Base-by-base conservation (phyloP, 768 basidiomycete species). In the Suillus sp. region DNA sequence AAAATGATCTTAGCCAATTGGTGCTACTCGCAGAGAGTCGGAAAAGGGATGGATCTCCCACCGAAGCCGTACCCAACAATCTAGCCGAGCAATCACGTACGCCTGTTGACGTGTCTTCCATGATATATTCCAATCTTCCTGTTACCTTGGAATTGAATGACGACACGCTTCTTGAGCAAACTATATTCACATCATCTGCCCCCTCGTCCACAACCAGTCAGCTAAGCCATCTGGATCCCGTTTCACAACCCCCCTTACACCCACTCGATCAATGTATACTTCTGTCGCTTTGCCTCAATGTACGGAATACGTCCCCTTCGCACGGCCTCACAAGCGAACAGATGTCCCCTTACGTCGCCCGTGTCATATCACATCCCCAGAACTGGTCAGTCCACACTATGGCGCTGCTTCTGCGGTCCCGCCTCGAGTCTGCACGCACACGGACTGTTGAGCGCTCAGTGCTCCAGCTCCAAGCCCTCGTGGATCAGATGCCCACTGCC, bases 331-430 rank as follows among this genome's bases (percentile, higher is more conserved):
- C 96, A 34, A 82, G 84, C 58, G 93, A 93, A 69, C 95, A 99
- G 72, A 96, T 99, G 91, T 74, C 87, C 2, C 92, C 97, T 14
- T 99, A 96, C 81, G 86, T 99, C 62, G 76, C 88, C 14, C 91
- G 96, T 42, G 93, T 98, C 42, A 85, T 99, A 67, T 81, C 88
- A 1, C 93, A 98, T 72, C 94, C 95, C 2, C 80, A 82, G 61
- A 99, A 98, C 75, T 99, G 97, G 97, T 91, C 94, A 6, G 82
- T 99, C 35, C 94, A 99, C 78, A 96, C 96, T 42, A 96, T 96
- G 87, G 96, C 95, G 34, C 87, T 99, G 59, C 85, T 99, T 57
- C 86, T 98, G 32, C 91, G 97, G 34, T 92, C 96, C 11, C 86
- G 97, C 8, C 87, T 97, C 63, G 96, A 99, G 75, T 84, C 95